Evolutionary conservation across 1,139 yeast species (phyloP), one percentile per base, ranked within the genome.

Genomic region (Suhomyces ambrosiae): DNA sequence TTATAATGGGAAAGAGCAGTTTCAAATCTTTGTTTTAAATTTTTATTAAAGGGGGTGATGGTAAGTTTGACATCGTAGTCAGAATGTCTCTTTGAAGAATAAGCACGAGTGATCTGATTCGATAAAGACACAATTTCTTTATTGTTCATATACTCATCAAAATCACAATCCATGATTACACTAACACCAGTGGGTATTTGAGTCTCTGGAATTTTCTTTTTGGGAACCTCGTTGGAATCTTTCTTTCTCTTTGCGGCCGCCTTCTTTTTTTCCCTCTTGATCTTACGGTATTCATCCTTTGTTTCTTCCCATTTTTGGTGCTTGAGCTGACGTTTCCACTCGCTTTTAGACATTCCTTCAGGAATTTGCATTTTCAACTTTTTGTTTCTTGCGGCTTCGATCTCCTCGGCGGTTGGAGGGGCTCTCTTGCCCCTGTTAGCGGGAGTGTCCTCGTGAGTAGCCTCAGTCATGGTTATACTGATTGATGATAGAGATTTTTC

Each of bases 91-190:
- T 85, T 87, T 16, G 84, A 82, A 7, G 95, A 78, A 60, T 92
- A 90, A 41, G 89, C 76, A 42, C 97, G 71, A 8, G 92, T 79
- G 34, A 92, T 73, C 61, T 92, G 98, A 44, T 81, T 78, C 8
- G 90, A 79, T 56, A 90, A 64, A 13, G 96, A 86, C 2, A 76
- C 78, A 31, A 86, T 76, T 54, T 92, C 97, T 57, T 73, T 82
- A 26, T 80, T 85, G 35, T 74, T 79, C 98, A 92, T 92, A 53
- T 86, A 61, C 29, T 86, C 89, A 55, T 92, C 98, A 59, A 92
- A 92, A 16, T 76, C 86, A 63, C 98, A 92, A 61, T 92, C 98
- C 48, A 92, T 59, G 13, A 89, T 65, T 24, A 90, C 72, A 5
- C 65, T 65, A 28, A 77, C 72, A 0, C 74, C 76, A 3, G 80